A percentile compares a stretch with the other conserved stretches of the same genome.
These are phyloP conservation scores for Entomortierella parvispora DNA, from an alignment of 192 early-diverging fungal species.

Conservation along the genomic window DNA sequence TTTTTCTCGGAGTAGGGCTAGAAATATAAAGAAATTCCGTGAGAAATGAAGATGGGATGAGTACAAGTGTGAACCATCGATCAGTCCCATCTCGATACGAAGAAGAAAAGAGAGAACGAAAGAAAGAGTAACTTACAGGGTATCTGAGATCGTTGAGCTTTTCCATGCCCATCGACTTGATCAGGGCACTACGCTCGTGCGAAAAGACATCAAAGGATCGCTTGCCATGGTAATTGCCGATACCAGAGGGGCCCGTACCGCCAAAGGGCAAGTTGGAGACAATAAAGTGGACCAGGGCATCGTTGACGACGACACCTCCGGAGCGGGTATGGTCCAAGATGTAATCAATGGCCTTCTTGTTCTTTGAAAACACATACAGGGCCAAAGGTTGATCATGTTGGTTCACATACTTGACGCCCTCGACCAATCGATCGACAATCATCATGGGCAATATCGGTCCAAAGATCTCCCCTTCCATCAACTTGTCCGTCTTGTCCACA, in stretches of 20 bases:
- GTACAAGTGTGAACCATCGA: too few relatives aligned
- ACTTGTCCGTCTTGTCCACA: constrained; percentile 67
- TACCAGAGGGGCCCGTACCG: constrained; percentile 86
- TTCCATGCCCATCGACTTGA: constrained; percentile 53
- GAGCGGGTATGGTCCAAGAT: constrained; percentile 77
- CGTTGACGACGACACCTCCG: constrained; percentile 85
- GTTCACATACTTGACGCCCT: constrained; percentile 74
- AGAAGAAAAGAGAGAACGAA: background rate
- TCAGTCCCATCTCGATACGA: too few relatives aligned
- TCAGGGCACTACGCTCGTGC: constrained; percentile 73
- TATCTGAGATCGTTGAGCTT: constrained; percentile 45
- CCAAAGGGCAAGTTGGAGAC: constrained; percentile 82
- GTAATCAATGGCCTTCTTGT: constrained; percentile 63
- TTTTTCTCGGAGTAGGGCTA: constrained; percentile 54
- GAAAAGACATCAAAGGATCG: constrained; percentile 85
- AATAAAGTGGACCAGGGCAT: constrained; percentile 76
- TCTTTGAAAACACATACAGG: constrained; percentile 79
- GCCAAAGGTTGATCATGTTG: constrained; percentile 79
- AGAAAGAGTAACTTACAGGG: constrained; percentile 23
- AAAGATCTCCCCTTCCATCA: constrained; percentile 94
- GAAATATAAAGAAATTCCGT: background rate
- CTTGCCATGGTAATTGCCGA: constrained; percentile 88
- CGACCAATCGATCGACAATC: constrained; percentile 71
- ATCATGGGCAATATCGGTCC: constrained; percentile 92
- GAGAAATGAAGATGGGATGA: background rate